Evolutionary conservation across 495 filamentous ascomycete species (phyloP).

Genomic region (Chaetomium tenue): DNA sequence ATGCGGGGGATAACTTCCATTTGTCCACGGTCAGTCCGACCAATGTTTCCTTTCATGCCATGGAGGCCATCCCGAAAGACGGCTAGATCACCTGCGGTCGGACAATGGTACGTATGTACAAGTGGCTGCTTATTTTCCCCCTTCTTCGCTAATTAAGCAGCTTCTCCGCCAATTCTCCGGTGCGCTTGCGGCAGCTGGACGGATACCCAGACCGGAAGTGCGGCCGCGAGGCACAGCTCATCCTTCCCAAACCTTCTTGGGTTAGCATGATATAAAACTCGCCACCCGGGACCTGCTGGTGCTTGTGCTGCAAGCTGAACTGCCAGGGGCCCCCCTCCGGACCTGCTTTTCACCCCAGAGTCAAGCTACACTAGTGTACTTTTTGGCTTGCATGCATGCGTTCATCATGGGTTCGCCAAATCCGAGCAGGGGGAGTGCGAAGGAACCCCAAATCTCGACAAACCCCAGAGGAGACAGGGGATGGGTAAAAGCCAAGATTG

Average conservation of each 20-base stretch:
- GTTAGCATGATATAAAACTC: background rate
- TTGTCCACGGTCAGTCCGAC: too few species aligned
- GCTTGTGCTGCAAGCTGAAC: too few species aligned
- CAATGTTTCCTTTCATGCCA: too few species aligned
- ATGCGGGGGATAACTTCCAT: too few species aligned
- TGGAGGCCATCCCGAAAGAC: too few species aligned
- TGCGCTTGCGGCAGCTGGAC: background rate
- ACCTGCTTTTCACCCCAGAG: background rate
- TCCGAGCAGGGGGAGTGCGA: background rate
- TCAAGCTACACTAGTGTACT: too few species aligned
- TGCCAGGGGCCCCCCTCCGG: background rate
- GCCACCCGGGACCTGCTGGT: background rate
- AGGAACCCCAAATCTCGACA: background rate
- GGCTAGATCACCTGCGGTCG: too few species aligned
- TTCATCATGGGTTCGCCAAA: background rate
- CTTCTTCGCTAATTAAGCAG: background rate
- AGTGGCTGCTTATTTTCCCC: slow-evolving; percentile 6
- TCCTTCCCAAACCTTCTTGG: background rate
- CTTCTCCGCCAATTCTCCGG: background rate
- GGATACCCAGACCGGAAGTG: background rate
- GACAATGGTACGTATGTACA: background rate
- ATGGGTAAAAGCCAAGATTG: background rate
- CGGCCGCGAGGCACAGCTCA: background rate
- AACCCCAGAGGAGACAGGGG: background rate
- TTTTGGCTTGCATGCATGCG: background rate